Conservation (phyloP, 306 rosid genomes). For the Prunus davidiana region DNA sequence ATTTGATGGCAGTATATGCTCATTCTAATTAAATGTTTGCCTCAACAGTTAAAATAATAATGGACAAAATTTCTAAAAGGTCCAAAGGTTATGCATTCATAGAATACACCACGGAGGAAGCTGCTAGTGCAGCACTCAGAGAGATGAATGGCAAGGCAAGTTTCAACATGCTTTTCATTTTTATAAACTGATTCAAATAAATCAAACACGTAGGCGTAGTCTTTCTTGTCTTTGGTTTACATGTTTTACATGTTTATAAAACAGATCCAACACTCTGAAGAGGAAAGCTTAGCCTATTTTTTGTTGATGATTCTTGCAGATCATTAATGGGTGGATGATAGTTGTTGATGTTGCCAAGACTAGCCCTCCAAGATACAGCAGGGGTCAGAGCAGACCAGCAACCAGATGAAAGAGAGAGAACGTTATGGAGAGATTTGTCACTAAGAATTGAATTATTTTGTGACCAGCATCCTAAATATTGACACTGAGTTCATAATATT, state of each 20-base stretch:
- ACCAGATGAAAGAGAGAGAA: constrained; percentile 21
- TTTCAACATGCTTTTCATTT: not conserved
- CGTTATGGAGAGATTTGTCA: not conserved
- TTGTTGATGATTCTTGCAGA: constrained; percentile 43
- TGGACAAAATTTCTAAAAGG: constrained; percentile 91
- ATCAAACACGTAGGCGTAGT: not conserved
- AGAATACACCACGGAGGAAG: constrained; percentile 81
- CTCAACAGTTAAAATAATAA: constrained; percentile 67
- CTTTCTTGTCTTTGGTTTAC: not conserved
- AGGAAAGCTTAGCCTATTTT: constrained; percentile 10
- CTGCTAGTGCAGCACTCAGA: constrained; percentile 75
- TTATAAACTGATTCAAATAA: not conserved
- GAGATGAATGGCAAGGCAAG: constrained; percentile 94
- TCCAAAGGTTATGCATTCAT: constrained; percentile 93
- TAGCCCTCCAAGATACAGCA: constrained; percentile 45
- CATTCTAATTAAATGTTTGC: constrained; percentile 22
- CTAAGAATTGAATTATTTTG: not conserved
- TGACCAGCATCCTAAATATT: not conserved
- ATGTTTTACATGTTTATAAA: not conserved
- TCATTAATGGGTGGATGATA: constrained; percentile 95
- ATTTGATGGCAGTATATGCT: not conserved
- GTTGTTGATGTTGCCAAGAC: constrained; percentile 85
- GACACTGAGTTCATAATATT: not conserved
- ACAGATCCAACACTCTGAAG: not conserved
- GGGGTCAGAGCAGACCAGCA: constrained; percentile 28